Base-by-base conservation (phyloP, 352 stramenopile genomes). In the Globisporangium cederbergense region DNA sequence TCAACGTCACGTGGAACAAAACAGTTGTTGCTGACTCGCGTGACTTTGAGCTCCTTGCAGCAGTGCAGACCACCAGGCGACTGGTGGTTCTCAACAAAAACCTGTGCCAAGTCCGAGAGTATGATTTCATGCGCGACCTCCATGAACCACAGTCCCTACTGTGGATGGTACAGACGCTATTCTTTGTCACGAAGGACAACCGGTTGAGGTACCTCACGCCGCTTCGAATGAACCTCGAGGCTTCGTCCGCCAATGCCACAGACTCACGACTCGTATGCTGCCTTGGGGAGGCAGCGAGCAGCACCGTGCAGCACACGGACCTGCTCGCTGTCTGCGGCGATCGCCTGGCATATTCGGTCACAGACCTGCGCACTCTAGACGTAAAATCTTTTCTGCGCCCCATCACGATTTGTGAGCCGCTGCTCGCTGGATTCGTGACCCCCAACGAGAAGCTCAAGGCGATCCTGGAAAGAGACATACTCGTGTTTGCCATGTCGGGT, bases 161-260 rank as follows among this genome's bases (percentile, higher is more conserved):
- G 2, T 95, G 86, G 86, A 66, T 95, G 38, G 83, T 71, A 2
- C 81, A 91, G 43, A 79, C 83, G 32, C 64, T 95, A 28, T 47
- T 89, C 25, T 79, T 88, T 58, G 73, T 71, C n/a, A 90, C 86
- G 10, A 62, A 63, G 4, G 60, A 64, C 42, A 62, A 74, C 13
- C 81, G 89, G 51, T 22, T 95, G 10, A 74, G 80, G 38, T 88
- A 87, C 20, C 25, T 88, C 25, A 79, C 81, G 36, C 81, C 83
- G 1, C 42, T 88, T 14, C 54, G 25, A 47, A 2, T 42, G 4
- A 46, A 38, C 13, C 25, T 66, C 28, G n/a, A 60, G 30, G 30
- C 51, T 8, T 22, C 54, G 14, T 47, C 36, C 46, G 50, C 46
- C 3, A 65, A 67, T 7, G 10, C 55, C 4, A 62, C 51, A 38